Conservation (phyloP, 1,139 yeast genomes). For the Lodderomyces jiufengensis region DNA sequence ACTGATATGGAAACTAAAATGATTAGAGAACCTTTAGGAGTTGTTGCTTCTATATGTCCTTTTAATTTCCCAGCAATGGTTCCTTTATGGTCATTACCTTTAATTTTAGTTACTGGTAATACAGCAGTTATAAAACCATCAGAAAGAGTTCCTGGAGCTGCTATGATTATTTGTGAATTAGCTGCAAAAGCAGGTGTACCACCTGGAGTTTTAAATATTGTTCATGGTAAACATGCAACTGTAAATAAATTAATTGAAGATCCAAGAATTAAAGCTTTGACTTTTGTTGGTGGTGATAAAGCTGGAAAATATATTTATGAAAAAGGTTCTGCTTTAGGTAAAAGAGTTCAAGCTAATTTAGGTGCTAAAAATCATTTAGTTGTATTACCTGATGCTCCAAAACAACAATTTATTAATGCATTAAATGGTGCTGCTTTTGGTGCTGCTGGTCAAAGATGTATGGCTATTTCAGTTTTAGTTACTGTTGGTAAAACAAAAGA, state of each 20-base stretch:
- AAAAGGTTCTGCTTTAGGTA: constrained; percentile 66
- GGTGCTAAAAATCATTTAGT: constrained; percentile 80
- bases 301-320: constrained; percentile 74
- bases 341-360: constrained; percentile 73
- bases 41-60: constrained; percentile 70
- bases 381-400: constrained; percentile 70
- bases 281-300: constrained; percentile 74
- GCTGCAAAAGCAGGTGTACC: constrained; percentile 78
- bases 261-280: constrained; percentile 73
- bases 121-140: constrained; percentile 75
- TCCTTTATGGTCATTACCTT: constrained; percentile 79
- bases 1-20: constrained; percentile 78
- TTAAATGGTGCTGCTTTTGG: constrained; percentile 79
- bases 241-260: constrained; percentile 73
- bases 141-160: constrained; percentile 78
- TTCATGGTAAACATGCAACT: constrained; percentile 75
- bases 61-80: constrained; percentile 85
- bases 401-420: constrained; percentile 61
- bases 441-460: constrained; percentile 84
- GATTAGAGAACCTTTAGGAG: constrained; percentile 64
- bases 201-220: constrained; percentile 68
- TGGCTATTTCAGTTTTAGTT: constrained; percentile 75
- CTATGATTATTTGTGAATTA: constrained; percentile 71
- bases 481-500: constrained; percentile 69
- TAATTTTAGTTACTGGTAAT: constrained; percentile 74